Evolutionary conservation across 169 alveolate genomes (phyloP).

Genomic region (Eimeria mitis): DNA sequence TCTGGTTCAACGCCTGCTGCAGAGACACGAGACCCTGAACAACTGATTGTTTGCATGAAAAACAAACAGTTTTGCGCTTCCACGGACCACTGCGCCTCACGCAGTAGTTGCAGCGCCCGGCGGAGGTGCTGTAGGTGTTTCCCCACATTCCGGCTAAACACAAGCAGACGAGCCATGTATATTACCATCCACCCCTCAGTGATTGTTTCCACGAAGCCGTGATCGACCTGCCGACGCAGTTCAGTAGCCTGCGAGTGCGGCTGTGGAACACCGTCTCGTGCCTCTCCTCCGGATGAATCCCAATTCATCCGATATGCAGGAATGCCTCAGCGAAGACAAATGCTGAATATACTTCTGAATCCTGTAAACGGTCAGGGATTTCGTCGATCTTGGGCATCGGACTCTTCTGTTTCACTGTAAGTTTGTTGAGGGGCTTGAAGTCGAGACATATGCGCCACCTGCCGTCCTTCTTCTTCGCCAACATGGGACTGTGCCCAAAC

Average conservation of each 20-base stretch:
- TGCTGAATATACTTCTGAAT: not conserved
- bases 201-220: too few species aligned
- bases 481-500: not conserved
- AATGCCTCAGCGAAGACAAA: not conserved
- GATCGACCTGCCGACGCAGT: too few species aligned
- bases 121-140: too few species aligned
- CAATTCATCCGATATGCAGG: not conserved
- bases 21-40: too few species aligned
- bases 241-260: not conserved
- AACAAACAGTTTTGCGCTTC: too few species aligned
- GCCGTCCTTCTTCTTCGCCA: not conserved
- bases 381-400: not conserved
- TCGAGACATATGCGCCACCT: not conserved
- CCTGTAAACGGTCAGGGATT: not conserved
- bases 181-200: too few species aligned
- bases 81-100: too few species aligned
- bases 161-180: too few species aligned
- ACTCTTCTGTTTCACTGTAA: not conserved
- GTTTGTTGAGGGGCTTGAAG: not conserved
- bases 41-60: too few species aligned
- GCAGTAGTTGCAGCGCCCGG: too few species aligned
- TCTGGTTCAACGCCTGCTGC: too few species aligned
- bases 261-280: not conserved
- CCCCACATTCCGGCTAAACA: too few species aligned
- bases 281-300: not conserved